Base-by-base conservation (phyloP, 331 rosid species). In the Malus hybrid region DNA sequence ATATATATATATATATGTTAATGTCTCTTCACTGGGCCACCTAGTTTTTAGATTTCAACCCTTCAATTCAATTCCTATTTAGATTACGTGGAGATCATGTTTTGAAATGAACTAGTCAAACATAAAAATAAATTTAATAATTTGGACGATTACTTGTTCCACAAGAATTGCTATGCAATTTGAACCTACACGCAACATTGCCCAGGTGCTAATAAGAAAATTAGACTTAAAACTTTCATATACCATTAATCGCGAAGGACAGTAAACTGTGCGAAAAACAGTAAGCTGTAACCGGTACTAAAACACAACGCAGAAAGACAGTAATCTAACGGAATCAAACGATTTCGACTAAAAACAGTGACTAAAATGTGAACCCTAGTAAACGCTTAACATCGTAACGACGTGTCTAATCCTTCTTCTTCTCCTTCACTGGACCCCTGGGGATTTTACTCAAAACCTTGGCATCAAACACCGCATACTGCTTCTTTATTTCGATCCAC, bases 401-500 rank as follows among this genome's bases (percentile, higher is more conserved):
- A 16, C 16, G 7, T 15, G 18, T 79, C 88, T 91, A 91, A 80
- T 88, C 86, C 85, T 78, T 88, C 82, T 87, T 87, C 81, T 82
- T 82, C 20, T 77, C 83, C 82, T 90, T 89, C 61, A 84, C 79
- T 34, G 92, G 83, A 6, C 90, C 88, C 67, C 52, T 82, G 12
- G 93, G 91, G 77, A 91, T 85, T 88, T 93, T 91, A 86, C 97
- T 88, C 87, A 91, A 86, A 61, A 89, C 88, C 80, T 93, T 89
- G 26, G 85, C 91, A 75, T 89, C 92, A 66, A 93, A 80, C 72
- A 88, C 93, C 28, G 90, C 89, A 77, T 87, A 92, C 66, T 88
- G 97, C 87, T 95, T 95, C 92, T 92, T 95, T 6, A 95, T 34
- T 84, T 95, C 93, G 19, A 79, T 75, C 80, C 81, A 72, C 24